Conservation (phyloP, 345 rosid genomes). For the Mercurialis annua region DNA sequence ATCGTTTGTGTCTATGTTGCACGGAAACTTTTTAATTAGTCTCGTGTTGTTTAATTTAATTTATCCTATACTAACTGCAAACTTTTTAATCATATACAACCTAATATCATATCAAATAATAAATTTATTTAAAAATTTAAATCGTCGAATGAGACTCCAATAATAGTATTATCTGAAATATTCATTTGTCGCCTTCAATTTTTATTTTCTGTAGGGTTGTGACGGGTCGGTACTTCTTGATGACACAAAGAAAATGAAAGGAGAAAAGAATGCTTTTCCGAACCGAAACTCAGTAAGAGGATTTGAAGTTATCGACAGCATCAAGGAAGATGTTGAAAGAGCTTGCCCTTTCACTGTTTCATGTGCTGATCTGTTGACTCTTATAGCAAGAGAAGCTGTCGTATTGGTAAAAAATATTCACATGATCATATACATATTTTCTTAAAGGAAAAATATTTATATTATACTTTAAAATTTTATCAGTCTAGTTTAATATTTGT, state of each 20-base stretch:
- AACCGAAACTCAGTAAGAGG: conserved; percentile 77
- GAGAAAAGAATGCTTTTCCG: conserved; percentile 68
- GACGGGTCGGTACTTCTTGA: conserved; percentile 80
- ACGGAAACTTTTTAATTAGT: no score
- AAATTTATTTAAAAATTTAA: no score
- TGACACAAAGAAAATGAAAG: conserved; percentile 50
- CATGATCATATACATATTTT: no score
- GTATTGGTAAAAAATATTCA: conserved; percentile 32
- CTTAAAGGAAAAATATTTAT: no score
- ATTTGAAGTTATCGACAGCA: conserved; percentile 61
- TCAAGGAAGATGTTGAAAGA: conserved; percentile 63
- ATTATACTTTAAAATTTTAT: no score
- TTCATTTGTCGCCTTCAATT: no score
- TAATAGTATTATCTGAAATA: no score
- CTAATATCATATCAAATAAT: background rate
- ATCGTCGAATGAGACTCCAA: no score
- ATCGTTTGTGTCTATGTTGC: no score
- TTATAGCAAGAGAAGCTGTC: conserved; percentile 81
- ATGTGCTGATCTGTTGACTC: conserved; percentile 70
- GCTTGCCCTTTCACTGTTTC: conserved; percentile 69
- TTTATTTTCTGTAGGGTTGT: conserved; percentile 54
- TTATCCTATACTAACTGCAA: no score
- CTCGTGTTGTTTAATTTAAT: no score
- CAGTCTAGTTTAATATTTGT: no score
- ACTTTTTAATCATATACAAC: background rate